Evolutionary conservation across 768 basidiomycete genomes (phyloP).

Genomic region (Xerocomellus amylosporus): DNA sequence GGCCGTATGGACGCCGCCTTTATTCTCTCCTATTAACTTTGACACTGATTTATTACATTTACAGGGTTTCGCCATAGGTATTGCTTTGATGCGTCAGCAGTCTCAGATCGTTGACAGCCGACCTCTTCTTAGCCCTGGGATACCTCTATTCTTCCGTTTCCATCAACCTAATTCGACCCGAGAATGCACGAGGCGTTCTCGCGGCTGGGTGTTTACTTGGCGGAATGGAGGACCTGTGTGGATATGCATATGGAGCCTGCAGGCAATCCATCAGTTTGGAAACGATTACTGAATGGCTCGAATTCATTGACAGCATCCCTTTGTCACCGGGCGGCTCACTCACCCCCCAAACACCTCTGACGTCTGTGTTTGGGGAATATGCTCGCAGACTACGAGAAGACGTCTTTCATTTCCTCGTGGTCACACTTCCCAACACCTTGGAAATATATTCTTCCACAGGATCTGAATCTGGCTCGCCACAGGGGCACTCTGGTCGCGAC

Average conservation of each 20-base stretch:
- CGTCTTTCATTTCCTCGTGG: constrained; percentile 74
- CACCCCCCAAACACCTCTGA: constrained; percentile 43
- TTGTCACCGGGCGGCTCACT: constrained; percentile 45
- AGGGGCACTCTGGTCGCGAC: constrained; percentile 52
- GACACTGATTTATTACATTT: constrained; percentile 18
- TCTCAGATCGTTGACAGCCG: constrained; percentile 20
- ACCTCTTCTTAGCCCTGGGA: constrained; percentile 56
- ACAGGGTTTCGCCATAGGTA: constrained; percentile 78
- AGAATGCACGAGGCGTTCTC: constrained; percentile 82
- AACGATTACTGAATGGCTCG: constrained; percentile 73
- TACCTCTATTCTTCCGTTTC: constrained; percentile 78
- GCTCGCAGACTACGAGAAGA: constrained; percentile 74
- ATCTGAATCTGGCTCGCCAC: constrained; percentile 38
- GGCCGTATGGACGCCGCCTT: constrained; percentile 19
- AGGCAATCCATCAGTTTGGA: constrained; percentile 72
- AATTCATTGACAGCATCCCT: constrained; percentile 65
- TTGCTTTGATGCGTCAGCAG: constrained; percentile 3
- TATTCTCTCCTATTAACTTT: constrained; percentile 4
- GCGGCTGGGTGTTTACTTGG: constrained; percentile 83
- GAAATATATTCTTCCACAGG: constrained; percentile 47
- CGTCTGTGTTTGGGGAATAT: constrained; percentile 73
- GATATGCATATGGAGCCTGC: constrained; percentile 75
- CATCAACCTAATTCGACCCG: constrained; percentile 61
- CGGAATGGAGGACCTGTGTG: constrained; percentile 83
- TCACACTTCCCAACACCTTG: constrained; percentile 65